Base-by-base conservation (phyloP, 768 basidiomycete species). In the Holtermanniella nyarrowii region DNA sequence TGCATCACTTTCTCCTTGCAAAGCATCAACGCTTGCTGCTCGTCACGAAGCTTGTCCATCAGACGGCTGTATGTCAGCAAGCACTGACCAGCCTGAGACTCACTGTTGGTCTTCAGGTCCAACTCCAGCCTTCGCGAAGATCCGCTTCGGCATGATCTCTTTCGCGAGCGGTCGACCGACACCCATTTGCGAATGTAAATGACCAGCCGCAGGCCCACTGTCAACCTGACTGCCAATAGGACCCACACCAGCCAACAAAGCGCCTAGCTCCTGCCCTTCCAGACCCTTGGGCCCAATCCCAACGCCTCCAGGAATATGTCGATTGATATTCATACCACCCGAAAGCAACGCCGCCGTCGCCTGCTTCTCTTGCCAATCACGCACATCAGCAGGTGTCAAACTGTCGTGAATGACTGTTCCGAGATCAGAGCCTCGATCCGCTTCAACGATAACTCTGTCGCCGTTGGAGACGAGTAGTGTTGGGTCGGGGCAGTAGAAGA, bases 61-160 rank as follows among this genome's bases (percentile, higher is more conserved):
- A 96, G 77, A 41, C 86, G 72, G 66, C 86, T 88, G 48, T 18
- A 5, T n/a, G 21, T 43, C 46, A 50, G 48, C 44, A 37, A 37
- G 31, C 31, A 16, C 44, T 3, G 23, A 50, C 24, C 5, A 39
- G 11, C 12, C 23, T 4, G 39, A 25, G 13, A 78, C 79, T 61
- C 56, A 83, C 86, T 86, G 83, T 49, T 84, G 80, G 75, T 97
- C 91, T 59, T 85, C 82, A 20, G 75, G 76, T 52, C 79, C 78
- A 37, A 64, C 62, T 41, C 48, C 47, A 5, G 89, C 89, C 73
- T 89, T 91, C 22, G 81, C 83, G 71, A 90, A 93, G 37, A 96
- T 93, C 80, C 85, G 82, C 80, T 99, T 99, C 12, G 93, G 93
- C 68, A 85, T 88, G 52, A 95, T 87, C 72, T 96, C 90, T 75